Evolutionary conservation across 164 flowering plant genomes (phyloP), one percentile per base, ranked within the genome.

Genomic region (Santalum album): DNA sequence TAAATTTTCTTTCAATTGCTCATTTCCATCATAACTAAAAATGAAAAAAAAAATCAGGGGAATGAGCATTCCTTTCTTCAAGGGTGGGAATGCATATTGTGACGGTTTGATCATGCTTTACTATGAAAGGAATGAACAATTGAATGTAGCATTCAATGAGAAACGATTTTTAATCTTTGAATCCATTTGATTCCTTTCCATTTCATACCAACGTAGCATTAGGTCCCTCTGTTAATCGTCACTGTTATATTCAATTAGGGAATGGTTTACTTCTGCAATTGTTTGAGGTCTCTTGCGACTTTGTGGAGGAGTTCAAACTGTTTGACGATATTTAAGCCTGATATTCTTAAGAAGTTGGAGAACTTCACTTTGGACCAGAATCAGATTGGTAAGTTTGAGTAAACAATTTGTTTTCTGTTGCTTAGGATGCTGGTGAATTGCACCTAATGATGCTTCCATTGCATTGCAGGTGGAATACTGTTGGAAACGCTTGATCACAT

Each of bases 401-500:
- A 9, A 9, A 9, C 34, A 29, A 29, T 29, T 29, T 29, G 34
- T 29, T n/a, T n/a, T n/a, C n/a, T n/a, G n/a, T n/a, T n/a, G n/a
- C n/a, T n/a, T n/a, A n/a, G n/a, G n/a, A n/a, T n/a, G n/a, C n/a
- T n/a, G n/a, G n/a, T n/a, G 9, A 29, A 29, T 49, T 55, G 55
- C 47, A 58, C 23, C 42, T 45, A n/a, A 56, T 25, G 19, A 11
- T 11, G 19, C 25, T 20, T 44, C 62, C 15, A 24, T 35, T 42
- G 18, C 26, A 36, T 40, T 68, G 53, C 24, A 81, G 86, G 67
- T 61, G 75, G 62, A 49, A 55, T 40, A 55, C 77, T 74, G 15
- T 20, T 81, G 65, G 70, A 60, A 46, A 65, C 61, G 50, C 79
- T 89, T 12, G 75, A 75, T 29, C 70, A 67, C 65, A 48, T 82